phyloP scores from a whole-genome alignment of 345 rosid species.

The Boechera divaricarpa region DNA sequence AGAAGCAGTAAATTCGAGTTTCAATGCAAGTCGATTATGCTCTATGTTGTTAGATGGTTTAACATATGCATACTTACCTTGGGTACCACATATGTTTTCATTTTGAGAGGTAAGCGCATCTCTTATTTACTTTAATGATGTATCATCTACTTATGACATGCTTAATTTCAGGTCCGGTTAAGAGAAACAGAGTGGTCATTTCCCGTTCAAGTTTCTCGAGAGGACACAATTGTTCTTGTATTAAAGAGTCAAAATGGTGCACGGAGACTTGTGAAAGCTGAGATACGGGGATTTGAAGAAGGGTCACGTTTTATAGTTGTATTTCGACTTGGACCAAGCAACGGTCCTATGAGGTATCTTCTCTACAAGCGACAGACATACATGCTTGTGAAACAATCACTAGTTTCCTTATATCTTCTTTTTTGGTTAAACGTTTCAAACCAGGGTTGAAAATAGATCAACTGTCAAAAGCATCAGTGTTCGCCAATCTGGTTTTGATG shows the following conservation, averaged over 20 bases:
- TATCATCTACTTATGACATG: constrained; percentile 29
- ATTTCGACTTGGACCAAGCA: constrained; percentile 79
- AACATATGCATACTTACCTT: constrained; percentile 9
- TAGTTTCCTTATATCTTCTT: constrained; percentile 26
- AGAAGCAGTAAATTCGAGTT: constrained; percentile 27
- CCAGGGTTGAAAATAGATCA: constrained; percentile 93
- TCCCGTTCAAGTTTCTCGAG: constrained; percentile 80
- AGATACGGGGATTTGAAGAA: constrained; percentile 97
- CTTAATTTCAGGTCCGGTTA: constrained; percentile 63
- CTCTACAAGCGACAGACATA: constrained; percentile 12
- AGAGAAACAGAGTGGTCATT: constrained; percentile 92
- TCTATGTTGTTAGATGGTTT: constrained; percentile 29
- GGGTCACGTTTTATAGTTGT: constrained; percentile 96
- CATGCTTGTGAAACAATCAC: constrained; percentile 22
- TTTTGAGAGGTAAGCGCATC: constrained; percentile 26
- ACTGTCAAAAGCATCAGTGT: constrained; percentile 59
- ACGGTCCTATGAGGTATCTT: constrained; percentile 87
- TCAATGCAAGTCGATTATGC: constrained; percentile 8
- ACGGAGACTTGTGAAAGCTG: constrained; percentile 66
- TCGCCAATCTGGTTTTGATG: constrained; percentile 90
- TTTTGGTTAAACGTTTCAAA: constrained; percentile 28
- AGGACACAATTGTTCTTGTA: constrained; percentile 86
- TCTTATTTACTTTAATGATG: constrained; percentile 10
- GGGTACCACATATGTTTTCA: constrained; percentile 18
- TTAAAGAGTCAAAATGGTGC: constrained; percentile 67